Evolutionary conservation across 2,329 filamentous ascomycete genomes (phyloP).

Genomic region (Pleurostoma richardsiae): DNA sequence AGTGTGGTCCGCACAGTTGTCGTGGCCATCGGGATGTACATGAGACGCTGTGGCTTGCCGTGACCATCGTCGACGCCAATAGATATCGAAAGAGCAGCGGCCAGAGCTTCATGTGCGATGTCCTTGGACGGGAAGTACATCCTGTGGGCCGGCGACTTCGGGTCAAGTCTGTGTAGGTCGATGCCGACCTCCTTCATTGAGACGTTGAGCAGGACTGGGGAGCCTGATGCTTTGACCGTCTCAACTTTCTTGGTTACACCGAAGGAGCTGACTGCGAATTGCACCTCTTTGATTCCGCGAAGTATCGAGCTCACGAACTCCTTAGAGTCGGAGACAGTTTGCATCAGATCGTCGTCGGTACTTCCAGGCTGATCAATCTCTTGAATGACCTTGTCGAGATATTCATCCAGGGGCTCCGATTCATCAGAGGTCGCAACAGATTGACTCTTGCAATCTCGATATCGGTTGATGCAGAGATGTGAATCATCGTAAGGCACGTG

Average conservation of each 20-base stretch:
- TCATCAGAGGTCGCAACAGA: conserved; percentile 23
- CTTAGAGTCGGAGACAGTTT: conserved; percentile 85
- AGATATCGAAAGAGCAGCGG: conserved; percentile 88
- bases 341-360: conserved; percentile 63
- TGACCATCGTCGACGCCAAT: conserved; percentile 88
- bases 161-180: conserved; percentile 85
- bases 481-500: conserved; percentile 90
- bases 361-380: conserved; percentile 67
- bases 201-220: conserved; percentile 76
- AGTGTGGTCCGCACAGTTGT: conserved; percentile 91
- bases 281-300: conserved; percentile 90
- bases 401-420: conserved; percentile 52
- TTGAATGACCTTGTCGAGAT: conserved; percentile 68
- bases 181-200: conserved; percentile 96
- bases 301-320: conserved; percentile 88
- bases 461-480: conserved; percentile 53
- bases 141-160: conserved; percentile 87
- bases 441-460: conserved; percentile 39
- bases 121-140: conserved; percentile 97
- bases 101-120: conserved; percentile 88
- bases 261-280: conserved; percentile 89
- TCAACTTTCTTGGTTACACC: conserved; percentile 78
- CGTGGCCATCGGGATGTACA: conserved; percentile 96
- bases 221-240: conserved; percentile 58
- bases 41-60: conserved; percentile 75